These are phyloP conservation scores for Stachybotrys echinatus DNA, from an alignment of 2,329 filamentous ascomycete genomes.

Conservation along the genomic window DNA sequence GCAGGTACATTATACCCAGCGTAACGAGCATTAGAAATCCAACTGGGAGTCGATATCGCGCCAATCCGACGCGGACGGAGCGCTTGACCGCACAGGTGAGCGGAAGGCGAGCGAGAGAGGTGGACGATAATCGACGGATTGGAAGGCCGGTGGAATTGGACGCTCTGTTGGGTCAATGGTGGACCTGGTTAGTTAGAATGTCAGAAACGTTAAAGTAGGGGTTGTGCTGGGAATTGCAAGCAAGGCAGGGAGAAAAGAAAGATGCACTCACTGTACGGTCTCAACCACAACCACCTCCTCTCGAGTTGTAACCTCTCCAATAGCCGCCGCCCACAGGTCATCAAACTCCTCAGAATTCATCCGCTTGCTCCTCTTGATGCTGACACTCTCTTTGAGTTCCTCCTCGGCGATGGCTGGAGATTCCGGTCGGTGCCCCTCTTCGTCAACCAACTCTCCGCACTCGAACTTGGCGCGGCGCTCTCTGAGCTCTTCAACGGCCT, in stretches of 20 bases:
- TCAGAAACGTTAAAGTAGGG: constrained; percentile 40
- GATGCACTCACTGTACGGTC: constrained; percentile 46
- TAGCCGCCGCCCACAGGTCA: constrained; percentile 72
- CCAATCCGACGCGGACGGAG: constrained; percentile 74
- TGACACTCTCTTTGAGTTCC: constrained; percentile 72
- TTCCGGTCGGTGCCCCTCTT: constrained; percentile 52
- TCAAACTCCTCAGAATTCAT: constrained; percentile 89
- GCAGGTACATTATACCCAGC: constrained; percentile 55
- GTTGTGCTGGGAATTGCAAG: not conserved
- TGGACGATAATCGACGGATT: constrained; percentile 66
- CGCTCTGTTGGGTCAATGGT: constrained; percentile 67
- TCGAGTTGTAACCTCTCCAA: constrained; percentile 62
- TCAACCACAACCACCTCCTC: constrained; percentile 51
- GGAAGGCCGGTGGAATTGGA: constrained; percentile 56
- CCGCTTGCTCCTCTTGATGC: constrained; percentile 70
- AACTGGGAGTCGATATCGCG: constrained; percentile 84
- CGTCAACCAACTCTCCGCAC: constrained; percentile 68
- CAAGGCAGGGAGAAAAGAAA: constrained; percentile 9
- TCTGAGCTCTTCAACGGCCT: constrained; percentile 79
- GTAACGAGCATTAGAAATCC: constrained; percentile 52
- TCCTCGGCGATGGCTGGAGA: constrained; percentile 60
- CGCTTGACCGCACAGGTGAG: constrained; percentile 75
- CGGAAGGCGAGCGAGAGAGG: constrained; percentile 87
- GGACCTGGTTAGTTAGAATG: constrained; percentile 80
- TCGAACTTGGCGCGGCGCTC: constrained; percentile 85